These are phyloP conservation scores for Ormosia semicastrata DNA, from an alignment of 306 rosid species.

Conservation along the genomic window DNA sequence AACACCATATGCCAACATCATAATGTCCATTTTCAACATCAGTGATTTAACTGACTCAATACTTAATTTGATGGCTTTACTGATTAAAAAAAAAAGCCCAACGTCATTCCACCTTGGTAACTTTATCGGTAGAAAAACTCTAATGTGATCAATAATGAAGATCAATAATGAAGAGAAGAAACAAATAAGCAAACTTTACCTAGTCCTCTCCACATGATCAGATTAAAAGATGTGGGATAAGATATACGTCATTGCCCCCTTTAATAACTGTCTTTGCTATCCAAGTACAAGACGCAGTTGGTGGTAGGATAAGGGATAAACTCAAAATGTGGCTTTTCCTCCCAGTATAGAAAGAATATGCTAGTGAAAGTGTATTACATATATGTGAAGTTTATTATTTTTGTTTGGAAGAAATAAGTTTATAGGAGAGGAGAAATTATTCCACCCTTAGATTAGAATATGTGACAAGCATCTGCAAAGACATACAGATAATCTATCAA, in stretches of 20 bases:
- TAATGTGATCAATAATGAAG: neutral
- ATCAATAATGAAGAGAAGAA: neutral
- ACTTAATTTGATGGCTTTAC: too few relatives aligned
- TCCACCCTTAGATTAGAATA: neutral
- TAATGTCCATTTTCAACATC: too few relatives aligned
- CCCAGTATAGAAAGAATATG: neutral
- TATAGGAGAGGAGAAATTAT: too few relatives aligned
- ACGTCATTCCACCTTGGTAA: too few relatives aligned
- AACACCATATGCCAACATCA: too few relatives aligned
- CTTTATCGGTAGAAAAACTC: too few relatives aligned
- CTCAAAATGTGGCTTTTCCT: neutral
- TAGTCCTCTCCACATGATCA: neutral
- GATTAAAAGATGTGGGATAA: neutral
- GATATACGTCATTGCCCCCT: neutral
- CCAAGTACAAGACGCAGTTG: neutral
- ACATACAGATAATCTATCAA: neutral
- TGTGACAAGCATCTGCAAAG: neutral
- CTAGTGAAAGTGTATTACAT: neutral
- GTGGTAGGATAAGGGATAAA: neutral
- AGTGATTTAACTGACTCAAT: too few relatives aligned
- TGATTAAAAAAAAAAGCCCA: too few relatives aligned
- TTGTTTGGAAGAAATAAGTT: too few relatives aligned
- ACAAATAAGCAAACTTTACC: neutral
- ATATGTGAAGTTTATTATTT: too few relatives aligned
- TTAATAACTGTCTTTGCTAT: neutral